Base-by-base conservation (phyloP, 805 yeast genomes). In the Lipomyces orientalis region DNA sequence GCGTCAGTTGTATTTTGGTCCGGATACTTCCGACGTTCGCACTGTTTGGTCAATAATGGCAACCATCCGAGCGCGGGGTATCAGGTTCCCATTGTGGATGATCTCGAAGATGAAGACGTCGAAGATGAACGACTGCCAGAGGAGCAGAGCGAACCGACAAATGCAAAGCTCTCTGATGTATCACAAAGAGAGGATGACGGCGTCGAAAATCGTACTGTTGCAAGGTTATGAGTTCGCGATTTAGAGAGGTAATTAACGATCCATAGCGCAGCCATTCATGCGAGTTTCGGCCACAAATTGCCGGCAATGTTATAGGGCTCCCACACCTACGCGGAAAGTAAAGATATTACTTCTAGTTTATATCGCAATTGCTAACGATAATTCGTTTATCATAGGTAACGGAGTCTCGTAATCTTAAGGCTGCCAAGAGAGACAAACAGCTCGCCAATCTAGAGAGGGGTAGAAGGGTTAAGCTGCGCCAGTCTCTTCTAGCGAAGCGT, bases 401-500 rank as follows among this genome's bases (percentile, higher is more conserved):
- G 52, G 52, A 46, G 52, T 46, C 52, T 1, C 52, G 52, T 22
- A 46, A 46, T 8, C 22, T 46, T 46, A 8, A 46, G 52, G 52
- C 52, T 3, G 52, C 52, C 52, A 46, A 46, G 52, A 46, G 54
- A 51, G 31, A 51, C 31, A 51, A 51, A 22, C 54, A 51, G 31
- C 54, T 51, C 14, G 54, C 54, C 31, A 51, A 51, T 22, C 54
- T 51, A 22, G 54, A 51, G 54, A 51, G 25, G 54, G 54, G 31
- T 19, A 51, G 54, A 51, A 51, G 31, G 25, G 54, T 22, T 31
- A 51, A 51, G 54, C 54, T 51, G 31, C 54, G 54, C 1, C 54
- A 51, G 54, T 51, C 54, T 51, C 54, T 51, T 51, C 29, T 51
- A n/a, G 54, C 54, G 54, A 51, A 51, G 54, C 31, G 34, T n/a